These are phyloP conservation scores for Podaxis sp. DNA, from an alignment of 768 basidiomycete genomes.

Conservation along the genomic window DNA sequence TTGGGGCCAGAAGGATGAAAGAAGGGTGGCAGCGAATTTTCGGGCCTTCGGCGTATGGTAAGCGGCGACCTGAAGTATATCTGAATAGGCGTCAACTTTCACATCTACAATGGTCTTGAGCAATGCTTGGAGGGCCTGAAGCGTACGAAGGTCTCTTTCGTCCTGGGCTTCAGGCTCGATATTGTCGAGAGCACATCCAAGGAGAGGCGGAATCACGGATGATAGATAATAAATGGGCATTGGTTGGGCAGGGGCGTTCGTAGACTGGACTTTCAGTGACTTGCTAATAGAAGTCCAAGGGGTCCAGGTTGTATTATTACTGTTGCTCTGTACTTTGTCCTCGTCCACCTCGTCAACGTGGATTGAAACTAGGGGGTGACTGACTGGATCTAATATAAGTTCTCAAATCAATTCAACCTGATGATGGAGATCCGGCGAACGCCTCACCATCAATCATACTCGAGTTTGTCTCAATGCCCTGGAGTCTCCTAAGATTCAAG, in stretches of 20 bases:
- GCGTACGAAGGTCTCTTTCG: slow-evolving; percentile 35
- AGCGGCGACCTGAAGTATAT: slow-evolving; percentile 68
- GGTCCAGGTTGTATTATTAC: not conserved
- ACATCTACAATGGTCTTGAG: slow-evolving; percentile 46
- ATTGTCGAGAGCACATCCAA: slow-evolving; percentile 48
- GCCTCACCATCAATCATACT: slow-evolving; percentile 9
- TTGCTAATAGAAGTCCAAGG: slow-evolving; percentile 10
- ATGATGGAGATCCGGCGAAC: not conserved
- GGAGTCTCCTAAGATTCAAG: slow-evolving; percentile 36
- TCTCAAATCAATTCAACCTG: not conserved
- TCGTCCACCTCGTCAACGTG: slow-evolving; percentile 50
- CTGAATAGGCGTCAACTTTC: slow-evolving; percentile 68
- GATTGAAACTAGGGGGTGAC: slow-evolving; percentile 48
- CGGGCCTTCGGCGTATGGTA: slow-evolving; percentile 56
- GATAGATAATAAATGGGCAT: slow-evolving; percentile 53
- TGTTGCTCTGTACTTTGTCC: slow-evolving; percentile 10
- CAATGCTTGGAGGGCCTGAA: slow-evolving; percentile 39
- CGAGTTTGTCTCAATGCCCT: slow-evolving; percentile 21
- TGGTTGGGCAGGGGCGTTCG: slow-evolving; percentile 54
- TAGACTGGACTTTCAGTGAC: slow-evolving; percentile 35
- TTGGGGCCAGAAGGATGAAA: slow-evolving; percentile 64
- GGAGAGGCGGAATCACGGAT: slow-evolving; percentile 57
- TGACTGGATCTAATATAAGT: slow-evolving; percentile 14
- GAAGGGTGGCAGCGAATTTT: slow-evolving; percentile 46
- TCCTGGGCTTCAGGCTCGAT: slow-evolving; percentile 22